Evolutionary conservation across 140 eudicot species (phyloP).

Genomic region (Oenanthe javanica): DNA sequence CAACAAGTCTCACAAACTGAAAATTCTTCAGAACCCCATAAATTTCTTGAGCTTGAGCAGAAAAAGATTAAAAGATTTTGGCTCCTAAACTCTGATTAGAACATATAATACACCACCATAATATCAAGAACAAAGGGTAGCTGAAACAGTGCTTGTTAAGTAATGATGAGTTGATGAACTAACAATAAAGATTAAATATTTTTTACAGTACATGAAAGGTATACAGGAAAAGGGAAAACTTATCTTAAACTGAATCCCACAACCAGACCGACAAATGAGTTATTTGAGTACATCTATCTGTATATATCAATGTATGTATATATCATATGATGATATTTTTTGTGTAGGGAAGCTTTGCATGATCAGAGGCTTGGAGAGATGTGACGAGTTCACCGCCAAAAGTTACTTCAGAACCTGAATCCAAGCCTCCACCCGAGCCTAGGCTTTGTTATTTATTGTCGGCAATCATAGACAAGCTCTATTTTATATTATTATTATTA

Average conservation of each 20-base stretch:
- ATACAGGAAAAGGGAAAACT: background rate
- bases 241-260: background rate
- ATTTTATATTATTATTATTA: too few relatives aligned
- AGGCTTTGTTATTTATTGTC: background rate
- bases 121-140: background rate
- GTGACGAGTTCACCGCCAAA: background rate
- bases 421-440: background rate
- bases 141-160: background rate
- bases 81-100: background rate
- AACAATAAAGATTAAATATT: background rate
- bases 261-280: background rate
- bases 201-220: background rate
- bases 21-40: background rate
- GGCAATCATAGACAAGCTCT: background rate
- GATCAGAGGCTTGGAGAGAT: constrained; percentile 3
- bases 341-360: background rate
- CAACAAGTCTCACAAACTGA: background rate
- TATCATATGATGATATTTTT: background rate
- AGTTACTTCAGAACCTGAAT: background rate
- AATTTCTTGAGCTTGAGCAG: background rate
- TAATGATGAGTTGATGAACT: background rate
- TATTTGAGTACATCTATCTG: background rate
- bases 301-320: background rate
- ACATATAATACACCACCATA: background rate
- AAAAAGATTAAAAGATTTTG: background rate